Evolutionary conservation across 2,329 filamentous ascomycete species (phyloP).

Genomic region (Metarhizium sp.): DNA sequence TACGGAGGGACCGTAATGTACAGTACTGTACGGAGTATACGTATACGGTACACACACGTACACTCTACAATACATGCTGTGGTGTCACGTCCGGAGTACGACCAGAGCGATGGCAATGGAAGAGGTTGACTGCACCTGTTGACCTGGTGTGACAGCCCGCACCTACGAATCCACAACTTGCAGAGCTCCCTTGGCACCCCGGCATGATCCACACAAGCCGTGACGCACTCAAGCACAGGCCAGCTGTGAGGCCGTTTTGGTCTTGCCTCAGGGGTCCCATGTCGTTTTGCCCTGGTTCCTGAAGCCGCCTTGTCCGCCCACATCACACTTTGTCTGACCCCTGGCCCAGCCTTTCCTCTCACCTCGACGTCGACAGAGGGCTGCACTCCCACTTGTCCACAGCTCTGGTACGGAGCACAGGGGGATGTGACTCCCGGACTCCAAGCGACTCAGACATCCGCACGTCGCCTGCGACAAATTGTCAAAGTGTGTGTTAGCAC

Average conservation of each 20-base stretch:
- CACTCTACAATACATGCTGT: too few relatives aligned
- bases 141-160: neutral
- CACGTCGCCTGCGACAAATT: neutral
- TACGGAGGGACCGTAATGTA: neutral
- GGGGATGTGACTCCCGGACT: neutral
- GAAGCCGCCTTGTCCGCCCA: neutral
- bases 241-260: neutral
- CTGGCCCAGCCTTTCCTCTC: neutral
- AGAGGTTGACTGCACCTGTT: neutral
- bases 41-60: neutral
- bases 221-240: neutral
- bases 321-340: conserved; percentile 1
- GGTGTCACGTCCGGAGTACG: too few relatives aligned
- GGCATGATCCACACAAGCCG: neutral
- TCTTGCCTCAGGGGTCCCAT: neutral
- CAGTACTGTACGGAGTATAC: neutral
- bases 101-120: neutral
- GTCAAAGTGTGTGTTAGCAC: neutral
- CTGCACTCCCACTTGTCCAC: neutral
- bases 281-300: neutral
- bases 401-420: neutral
- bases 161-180: neutral
- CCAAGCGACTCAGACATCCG: neutral
- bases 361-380: too few relatives aligned
- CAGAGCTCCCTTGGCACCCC: neutral